Evolutionary conservation across 108 stramenopile genomes (phyloP).

Genomic region (Chaetoceros tenuissimus): DNA sequence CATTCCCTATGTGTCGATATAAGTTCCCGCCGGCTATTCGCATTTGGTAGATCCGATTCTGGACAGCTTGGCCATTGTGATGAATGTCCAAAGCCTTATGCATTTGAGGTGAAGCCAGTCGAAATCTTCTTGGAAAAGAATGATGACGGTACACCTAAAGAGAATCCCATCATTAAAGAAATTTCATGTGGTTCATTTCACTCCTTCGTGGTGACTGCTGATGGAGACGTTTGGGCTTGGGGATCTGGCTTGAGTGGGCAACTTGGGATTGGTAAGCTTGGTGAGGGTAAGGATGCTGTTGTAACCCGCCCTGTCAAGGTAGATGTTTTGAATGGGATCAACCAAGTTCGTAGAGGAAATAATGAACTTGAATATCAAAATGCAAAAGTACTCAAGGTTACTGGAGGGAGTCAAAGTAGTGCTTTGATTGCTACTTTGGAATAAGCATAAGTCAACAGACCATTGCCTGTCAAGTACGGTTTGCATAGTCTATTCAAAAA

Average conservation of each 20-base stretch:
- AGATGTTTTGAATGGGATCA: background rate
- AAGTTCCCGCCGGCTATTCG: conserved; percentile 46
- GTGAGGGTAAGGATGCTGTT: conserved; percentile 11
- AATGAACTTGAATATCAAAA: background rate
- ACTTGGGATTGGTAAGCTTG: conserved; percentile 44
- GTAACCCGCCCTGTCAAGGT: background rate
- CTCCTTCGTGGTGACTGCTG: conserved; percentile 50
- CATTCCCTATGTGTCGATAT: conserved; percentile 58
- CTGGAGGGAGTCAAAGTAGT: conserved; percentile 56
- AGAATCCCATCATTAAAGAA: conserved; percentile 21
- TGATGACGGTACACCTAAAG: too few relatives aligned
- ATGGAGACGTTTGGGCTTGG: conserved; percentile 84
- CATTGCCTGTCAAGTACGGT: too few relatives aligned
- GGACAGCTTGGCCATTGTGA: conserved; percentile 69
- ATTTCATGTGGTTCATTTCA: conserved; percentile 59
- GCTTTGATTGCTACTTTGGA: conserved; percentile 22
- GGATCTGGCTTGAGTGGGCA: conserved; percentile 60
- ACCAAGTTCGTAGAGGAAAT: background rate
- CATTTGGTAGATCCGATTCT: conserved; percentile 82
- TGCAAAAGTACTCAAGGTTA: conserved; percentile 21
- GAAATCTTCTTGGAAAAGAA: background rate
- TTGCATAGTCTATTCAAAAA: too few relatives aligned
- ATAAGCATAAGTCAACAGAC: too few relatives aligned
- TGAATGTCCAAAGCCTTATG: conserved; percentile 2
- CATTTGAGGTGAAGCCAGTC: background rate